A percentile compares a stretch with the other conserved stretches of the same genome.
Evolutionary conservation across 805 yeast species (phyloP).

Genomic region (Cyberlindnera euphorbiae): DNA sequence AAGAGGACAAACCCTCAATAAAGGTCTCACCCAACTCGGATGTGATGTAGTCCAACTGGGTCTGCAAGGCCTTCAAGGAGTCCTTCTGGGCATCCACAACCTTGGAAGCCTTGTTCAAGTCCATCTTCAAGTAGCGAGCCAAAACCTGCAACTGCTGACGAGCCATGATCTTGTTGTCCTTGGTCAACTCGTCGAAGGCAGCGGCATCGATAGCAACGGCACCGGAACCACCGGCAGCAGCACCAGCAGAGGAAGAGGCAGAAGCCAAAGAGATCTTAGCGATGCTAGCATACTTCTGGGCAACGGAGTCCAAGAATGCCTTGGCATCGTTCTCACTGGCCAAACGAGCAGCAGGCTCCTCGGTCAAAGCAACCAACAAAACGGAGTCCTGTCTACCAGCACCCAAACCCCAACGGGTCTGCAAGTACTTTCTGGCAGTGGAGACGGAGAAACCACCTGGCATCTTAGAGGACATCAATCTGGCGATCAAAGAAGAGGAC

Average conservation of each 20-base stretch:
- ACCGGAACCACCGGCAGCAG: conserved; percentile 53
- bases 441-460: conserved; percentile 98
- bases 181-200: conserved; percentile 70
- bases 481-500: conserved; percentile 80
- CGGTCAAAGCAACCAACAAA: conserved; percentile 73
- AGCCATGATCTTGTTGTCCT: conserved; percentile 44
- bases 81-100: conserved; percentile 71
- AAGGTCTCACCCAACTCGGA: conserved; percentile 87
- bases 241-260: conserved; percentile 45
- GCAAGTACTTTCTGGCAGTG: conserved; percentile 86
- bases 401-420: conserved; percentile 88
- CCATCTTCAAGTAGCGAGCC: conserved; percentile 92
- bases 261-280: conserved; percentile 78
- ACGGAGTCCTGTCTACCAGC: conserved; percentile 93
- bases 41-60: conserved; percentile 76
- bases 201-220: conserved; percentile 93
- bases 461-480: conserved; percentile 95
- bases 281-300: conserved; percentile 79
- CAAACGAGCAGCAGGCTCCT: conserved; percentile 88
- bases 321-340: conserved; percentile 87
- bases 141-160: conserved; percentile 73
- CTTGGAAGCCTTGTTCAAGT: conserved; percentile 87
- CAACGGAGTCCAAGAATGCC: conserved; percentile 73
- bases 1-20: conserved; percentile 86
- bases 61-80: conserved; percentile 77